Percentiles rank a stretch among this genome's conserved stretches.
Conservation (phyloP, 768 basidiomycete species). For the Auricularia sp. region DNA sequence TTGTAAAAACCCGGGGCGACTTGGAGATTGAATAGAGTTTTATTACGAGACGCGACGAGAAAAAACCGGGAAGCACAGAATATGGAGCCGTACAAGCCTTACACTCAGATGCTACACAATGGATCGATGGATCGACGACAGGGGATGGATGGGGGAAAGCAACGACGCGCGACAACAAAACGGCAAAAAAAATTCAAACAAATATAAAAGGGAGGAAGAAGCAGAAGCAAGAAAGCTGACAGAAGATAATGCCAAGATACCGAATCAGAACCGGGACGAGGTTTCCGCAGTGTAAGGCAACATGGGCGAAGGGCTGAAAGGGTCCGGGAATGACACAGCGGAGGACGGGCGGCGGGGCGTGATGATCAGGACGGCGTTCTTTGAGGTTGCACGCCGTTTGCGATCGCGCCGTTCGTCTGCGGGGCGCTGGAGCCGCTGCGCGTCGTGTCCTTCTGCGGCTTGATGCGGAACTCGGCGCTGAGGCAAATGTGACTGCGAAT, state of each 20-base stretch:
- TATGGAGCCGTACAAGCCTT: constrained; percentile 2
- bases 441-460: constrained; percentile 34
- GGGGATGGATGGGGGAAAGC: not conserved
- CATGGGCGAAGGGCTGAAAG: not conserved
- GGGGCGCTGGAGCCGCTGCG: not conserved
- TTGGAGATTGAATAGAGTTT: constrained; percentile 1
- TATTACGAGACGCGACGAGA: not conserved
- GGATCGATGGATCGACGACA: not conserved
- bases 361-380: not conserved
- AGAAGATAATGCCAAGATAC: not conserved
- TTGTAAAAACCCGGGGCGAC: too few relatives aligned
- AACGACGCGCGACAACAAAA: not conserved
- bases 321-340: not conserved
- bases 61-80: not conserved
- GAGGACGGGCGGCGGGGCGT: not conserved
- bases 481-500: constrained; percentile 57
- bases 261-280: not conserved
- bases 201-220: too few relatives aligned
- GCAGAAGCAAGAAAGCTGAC: not conserved
- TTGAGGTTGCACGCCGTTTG: not conserved
- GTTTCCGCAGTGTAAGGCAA: not conserved
- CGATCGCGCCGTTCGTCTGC: not conserved
- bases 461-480: constrained; percentile 67
- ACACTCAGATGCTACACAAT: constrained; percentile 2
- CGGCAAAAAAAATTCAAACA: not conserved